Percentiles rank a stretch among this genome's conserved stretches.
These are phyloP conservation scores for Westerdykella sp. DNA, from an alignment of 2,329 filamentous ascomycete species.

Conservation along the genomic window DNA sequence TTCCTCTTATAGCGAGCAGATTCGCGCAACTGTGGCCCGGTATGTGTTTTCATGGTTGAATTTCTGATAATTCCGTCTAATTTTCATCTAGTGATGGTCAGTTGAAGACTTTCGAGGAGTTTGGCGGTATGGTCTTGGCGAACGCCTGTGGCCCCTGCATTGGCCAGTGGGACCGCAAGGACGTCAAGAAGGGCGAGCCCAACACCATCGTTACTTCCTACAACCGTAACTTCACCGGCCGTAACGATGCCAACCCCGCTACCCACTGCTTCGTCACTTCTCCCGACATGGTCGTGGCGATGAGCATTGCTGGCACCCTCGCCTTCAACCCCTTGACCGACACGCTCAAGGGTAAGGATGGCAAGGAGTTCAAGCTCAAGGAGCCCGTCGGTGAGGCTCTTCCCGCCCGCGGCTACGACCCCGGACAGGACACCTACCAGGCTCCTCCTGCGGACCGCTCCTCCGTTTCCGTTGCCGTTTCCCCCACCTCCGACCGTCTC, in stretches of 20 bases:
- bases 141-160: conserved; percentile 74
- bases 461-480: conserved; percentile 70
- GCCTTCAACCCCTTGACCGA: conserved; percentile 96
- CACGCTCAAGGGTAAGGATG: conserved; percentile 86
- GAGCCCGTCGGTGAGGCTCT: conserved; percentile 75
- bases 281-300: conserved; percentile 79
- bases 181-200: conserved; percentile 88
- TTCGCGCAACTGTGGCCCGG: too few relatives aligned
- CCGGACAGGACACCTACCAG: conserved; percentile 91
- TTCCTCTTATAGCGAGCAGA: too few relatives aligned
- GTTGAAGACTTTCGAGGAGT: conserved; percentile 91
- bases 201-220: conserved; percentile 99
- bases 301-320: conserved; percentile 75
- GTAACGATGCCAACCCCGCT: conserved; percentile 92
- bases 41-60: too few relatives aligned
- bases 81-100: conserved; percentile 78
- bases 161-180: conserved; percentile 82
- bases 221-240: conserved; percentile 99
- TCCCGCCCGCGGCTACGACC: conserved; percentile 76
- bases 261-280: conserved; percentile 92
- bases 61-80: conserved; percentile 57
- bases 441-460: conserved; percentile 77
- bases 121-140: conserved; percentile 87
- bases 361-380: conserved; percentile 88
- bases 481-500: conserved; percentile 86